Evolutionary conservation across 805 yeast species (phyloP).

Genomic region (Schwanniomyces occidentalis): DNA sequence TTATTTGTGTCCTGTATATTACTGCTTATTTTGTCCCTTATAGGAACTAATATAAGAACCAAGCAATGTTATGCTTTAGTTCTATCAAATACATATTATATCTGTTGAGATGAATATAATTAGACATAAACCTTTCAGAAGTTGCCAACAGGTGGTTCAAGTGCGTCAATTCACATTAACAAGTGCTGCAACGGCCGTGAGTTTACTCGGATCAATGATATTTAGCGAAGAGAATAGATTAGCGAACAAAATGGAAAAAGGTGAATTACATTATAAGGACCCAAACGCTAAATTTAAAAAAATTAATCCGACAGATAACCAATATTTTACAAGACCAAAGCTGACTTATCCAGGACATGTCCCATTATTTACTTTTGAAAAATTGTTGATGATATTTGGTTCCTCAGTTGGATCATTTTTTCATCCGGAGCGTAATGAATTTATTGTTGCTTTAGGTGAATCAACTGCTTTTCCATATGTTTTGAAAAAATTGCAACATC

Average conservation of each 20-base stretch:
- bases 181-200: conserved; percentile 17
- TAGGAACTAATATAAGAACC: too few species aligned
- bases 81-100: too few species aligned
- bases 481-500: conserved; percentile 58
- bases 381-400: conserved; percentile 60
- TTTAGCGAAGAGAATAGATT: conserved; percentile 48
- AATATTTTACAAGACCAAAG: conserved; percentile 36
- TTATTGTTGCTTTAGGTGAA: conserved; percentile 85
- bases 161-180: conserved; percentile 13
- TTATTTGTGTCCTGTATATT: too few species aligned
- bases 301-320: conserved; percentile 22
- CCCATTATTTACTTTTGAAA: conserved; percentile 66
- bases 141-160: neutral
- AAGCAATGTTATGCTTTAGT: too few species aligned
- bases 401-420: conserved; percentile 77
- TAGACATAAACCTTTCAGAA: neutral
- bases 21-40: too few species aligned
- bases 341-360: conserved; percentile 75
- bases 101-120: neutral
- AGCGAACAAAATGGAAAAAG: conserved; percentile 61
- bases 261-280: conserved; percentile 43
- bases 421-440: conserved; percentile 74
- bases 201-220: conserved; percentile 30
- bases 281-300: conserved; percentile 31
- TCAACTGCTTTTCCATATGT: conserved; percentile 77